Percentiles rank a stretch among this genome's conserved stretches.
phyloP scores from a whole-genome alignment of 495 filamentous ascomycete species.

The Parmelia sp. region DNA sequence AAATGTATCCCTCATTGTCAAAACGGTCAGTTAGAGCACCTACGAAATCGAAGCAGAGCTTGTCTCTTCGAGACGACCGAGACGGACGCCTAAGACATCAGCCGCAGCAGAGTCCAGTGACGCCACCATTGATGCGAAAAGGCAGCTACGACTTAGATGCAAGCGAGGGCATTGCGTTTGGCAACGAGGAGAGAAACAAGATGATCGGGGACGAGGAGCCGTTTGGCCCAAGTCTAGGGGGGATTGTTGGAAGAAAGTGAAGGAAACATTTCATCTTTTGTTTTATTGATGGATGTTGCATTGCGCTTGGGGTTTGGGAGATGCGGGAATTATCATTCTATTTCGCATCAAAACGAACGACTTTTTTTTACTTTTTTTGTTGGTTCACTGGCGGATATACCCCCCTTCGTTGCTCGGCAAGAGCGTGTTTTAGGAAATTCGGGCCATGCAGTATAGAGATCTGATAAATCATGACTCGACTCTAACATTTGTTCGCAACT shows the following conservation, averaged over 20 bases:
- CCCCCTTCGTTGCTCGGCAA: slow-evolving; percentile 10
- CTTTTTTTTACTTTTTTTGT: too few relatives aligned
- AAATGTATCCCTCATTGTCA: slow-evolving; percentile 32
- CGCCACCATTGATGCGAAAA: slow-evolving; percentile 63
- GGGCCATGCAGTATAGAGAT: not conserved
- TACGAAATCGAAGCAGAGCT: slow-evolving; percentile 21
- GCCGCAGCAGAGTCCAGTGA: slow-evolving; percentile 45
- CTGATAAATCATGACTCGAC: not conserved
- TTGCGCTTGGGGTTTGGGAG: slow-evolving; percentile 8
- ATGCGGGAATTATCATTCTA: slow-evolving; percentile 7
- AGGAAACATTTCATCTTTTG: not conserved
- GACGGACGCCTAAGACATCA: not conserved
- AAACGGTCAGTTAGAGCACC: slow-evolving; percentile 34
- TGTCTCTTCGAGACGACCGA: slow-evolving; percentile 2
- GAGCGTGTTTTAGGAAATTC: not conserved
- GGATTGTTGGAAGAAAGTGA: slow-evolving; percentile 1
- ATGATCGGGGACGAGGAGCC: slow-evolving; percentile 21
- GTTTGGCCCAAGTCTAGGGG: slow-evolving; percentile 23
- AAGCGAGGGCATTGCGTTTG: slow-evolving; percentile 50
- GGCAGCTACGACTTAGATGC: slow-evolving; percentile 69
- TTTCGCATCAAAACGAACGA: slow-evolving; percentile 10
- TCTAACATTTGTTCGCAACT: not conserved
- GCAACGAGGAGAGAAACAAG: slow-evolving; percentile 35
- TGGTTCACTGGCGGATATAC: slow-evolving; percentile 21
- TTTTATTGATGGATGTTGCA: not conserved